A percentile compares a stretch with the other conserved stretches of the same genome.
Evolutionary conservation across 202 grass and related monocot genomes (phyloP).

Genomic region (Hordeum pubiflorum): DNA sequence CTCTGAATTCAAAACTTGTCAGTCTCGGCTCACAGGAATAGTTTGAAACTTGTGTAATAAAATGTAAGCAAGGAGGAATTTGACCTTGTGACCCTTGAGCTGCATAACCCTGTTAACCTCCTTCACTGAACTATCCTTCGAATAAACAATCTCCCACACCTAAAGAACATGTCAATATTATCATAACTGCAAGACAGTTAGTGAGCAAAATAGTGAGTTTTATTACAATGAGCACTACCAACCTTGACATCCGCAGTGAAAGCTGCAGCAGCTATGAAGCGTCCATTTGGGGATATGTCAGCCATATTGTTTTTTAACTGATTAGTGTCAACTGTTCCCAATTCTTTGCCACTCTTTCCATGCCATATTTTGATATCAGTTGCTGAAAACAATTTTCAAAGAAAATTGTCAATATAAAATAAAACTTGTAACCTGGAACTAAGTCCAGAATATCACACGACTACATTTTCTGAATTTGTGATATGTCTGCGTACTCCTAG

Average conservation of each 20-base stretch:
- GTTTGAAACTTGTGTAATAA: not conserved
- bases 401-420: not conserved
- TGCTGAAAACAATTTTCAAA: conserved; percentile 38
- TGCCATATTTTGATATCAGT: conserved; percentile 97
- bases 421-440: not conserved
- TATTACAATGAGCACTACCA: not conserved
- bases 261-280: conserved; percentile 91
- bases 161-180: conserved; percentile 38
- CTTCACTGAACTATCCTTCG: conserved; percentile 87
- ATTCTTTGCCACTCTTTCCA: conserved; percentile 82
- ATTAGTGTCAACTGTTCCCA: conserved; percentile 85
- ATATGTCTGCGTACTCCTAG: not conserved
- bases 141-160: conserved; percentile 97
- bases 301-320: conserved; percentile 99
- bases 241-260: conserved; percentile 99
- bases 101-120: conserved; percentile 89
- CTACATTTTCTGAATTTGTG: not conserved
- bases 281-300: conserved; percentile 82
- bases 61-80: not conserved
- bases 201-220: not conserved
- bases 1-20: conserved; percentile 44
- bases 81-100: conserved; percentile 95
- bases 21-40: not conserved
- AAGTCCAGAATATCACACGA: not conserved
- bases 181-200: not conserved